Conservation (phyloP, 140 eudicot genomes). For the Artemisia princeps region DNA sequence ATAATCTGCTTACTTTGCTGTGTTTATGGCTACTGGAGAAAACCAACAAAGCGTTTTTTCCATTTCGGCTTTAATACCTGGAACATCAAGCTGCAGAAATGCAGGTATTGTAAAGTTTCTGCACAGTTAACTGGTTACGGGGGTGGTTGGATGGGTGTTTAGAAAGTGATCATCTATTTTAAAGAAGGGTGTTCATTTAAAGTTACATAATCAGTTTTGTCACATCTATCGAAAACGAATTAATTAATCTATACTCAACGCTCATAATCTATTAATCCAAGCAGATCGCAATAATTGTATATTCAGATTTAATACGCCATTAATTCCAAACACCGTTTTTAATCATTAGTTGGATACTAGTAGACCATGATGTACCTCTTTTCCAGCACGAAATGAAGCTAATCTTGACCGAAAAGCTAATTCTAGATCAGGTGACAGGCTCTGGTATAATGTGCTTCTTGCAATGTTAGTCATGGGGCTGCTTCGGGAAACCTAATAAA, state of each 20-base stretch:
- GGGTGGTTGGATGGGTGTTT: background rate
- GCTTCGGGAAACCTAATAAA: slow-evolving; percentile 66
- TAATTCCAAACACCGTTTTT: background rate
- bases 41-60: slow-evolving; percentile 78
- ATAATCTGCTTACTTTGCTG: slow-evolving; percentile 52
- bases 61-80: slow-evolving; percentile 69
- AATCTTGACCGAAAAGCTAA: slow-evolving; percentile 54
- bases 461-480: slow-evolving; percentile 43
- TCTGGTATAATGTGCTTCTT: slow-evolving; percentile 66
- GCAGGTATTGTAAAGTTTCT: background rate
- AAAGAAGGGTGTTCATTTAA: background rate
- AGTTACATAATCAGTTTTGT: background rate
- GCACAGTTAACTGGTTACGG: background rate
- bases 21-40: slow-evolving; percentile 68
- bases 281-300: background rate
- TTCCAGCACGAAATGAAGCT: slow-evolving; percentile 48
- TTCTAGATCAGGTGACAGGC: slow-evolving; percentile 72
- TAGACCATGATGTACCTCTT: slow-evolving; percentile 46
- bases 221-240: background rate
- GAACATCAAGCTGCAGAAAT: slow-evolving; percentile 47
- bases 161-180: background rate
- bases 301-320: background rate
- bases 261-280: background rate
- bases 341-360: background rate
- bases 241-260: background rate